phyloP scores from a whole-genome alignment of 2,329 filamentous ascomycete genomes.

The Intubia oerlemansii region DNA sequence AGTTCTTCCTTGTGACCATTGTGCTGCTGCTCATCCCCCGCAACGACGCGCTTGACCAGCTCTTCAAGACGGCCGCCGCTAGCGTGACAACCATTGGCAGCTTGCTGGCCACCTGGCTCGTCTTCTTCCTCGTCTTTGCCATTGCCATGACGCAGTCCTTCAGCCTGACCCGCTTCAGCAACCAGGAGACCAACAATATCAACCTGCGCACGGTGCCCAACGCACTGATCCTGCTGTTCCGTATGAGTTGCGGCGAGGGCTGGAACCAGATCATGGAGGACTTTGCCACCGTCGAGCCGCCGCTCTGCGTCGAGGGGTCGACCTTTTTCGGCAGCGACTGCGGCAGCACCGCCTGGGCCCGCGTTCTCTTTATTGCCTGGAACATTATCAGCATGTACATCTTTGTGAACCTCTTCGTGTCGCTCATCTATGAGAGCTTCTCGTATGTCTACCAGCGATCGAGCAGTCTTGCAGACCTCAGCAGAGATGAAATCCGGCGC shows the following conservation, averaged over 20 bases:
- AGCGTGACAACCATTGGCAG: conserved; percentile 82
- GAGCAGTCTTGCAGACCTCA: conserved; percentile 76
- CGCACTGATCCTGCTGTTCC: conserved; percentile 78
- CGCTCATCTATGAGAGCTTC: conserved; percentile 97
- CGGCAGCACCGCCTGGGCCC: conserved; percentile 74
- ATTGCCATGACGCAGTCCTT: conserved; percentile 94
- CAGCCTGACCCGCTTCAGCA: conserved; percentile 74
- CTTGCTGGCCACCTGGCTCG: conserved; percentile 87
- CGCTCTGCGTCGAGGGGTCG: conserved; percentile 51
- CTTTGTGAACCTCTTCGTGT: conserved; percentile 95
- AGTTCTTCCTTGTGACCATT: conserved; percentile 80
- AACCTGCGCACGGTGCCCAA: conserved; percentile 93
- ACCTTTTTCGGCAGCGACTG: conserved; percentile 81
- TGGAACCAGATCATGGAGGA: conserved; percentile 98
- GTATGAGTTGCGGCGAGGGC: conserved; percentile 81
- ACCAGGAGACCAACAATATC: conserved; percentile 50
- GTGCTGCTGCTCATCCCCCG: conserved; percentile 80
- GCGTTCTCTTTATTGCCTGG: conserved; percentile 82
- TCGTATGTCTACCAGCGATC: conserved; percentile 97
- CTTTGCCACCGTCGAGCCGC: conserved; percentile 58
- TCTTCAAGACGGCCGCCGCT: conserved; percentile 95
- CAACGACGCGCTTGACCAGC: conserved; percentile 90
- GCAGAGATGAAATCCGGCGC: conserved; percentile 78
- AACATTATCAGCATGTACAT: conserved; percentile 99
- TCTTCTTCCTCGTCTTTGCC: conserved; percentile 87